These are phyloP conservation scores for Rhamnella rubrinervis DNA, from an alignment of 331 rosid genomes.

Conservation along the genomic window DNA sequence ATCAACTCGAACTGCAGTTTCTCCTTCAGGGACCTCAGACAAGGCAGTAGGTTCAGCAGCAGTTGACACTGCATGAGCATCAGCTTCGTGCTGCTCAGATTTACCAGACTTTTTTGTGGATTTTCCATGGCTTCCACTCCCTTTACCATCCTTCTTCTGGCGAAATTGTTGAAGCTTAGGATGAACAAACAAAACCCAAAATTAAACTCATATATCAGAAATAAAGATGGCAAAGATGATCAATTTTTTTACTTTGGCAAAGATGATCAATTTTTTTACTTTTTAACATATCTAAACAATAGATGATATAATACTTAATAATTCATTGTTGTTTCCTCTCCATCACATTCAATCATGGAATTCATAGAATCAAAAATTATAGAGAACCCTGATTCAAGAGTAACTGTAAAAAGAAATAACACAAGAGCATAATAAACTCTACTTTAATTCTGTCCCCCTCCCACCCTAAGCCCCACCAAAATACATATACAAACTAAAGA, in stretches of 20 bases:
- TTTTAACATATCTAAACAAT: no score
- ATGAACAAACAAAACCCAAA: slow-evolving; percentile 21
- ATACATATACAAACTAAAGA: not conserved
- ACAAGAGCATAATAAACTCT: not conserved
- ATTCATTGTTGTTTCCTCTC: no score
- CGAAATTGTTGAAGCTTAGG: slow-evolving; percentile 84
- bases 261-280: no score
- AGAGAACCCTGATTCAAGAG: not conserved
- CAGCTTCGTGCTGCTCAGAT: slow-evolving; percentile 53
- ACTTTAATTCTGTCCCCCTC: not conserved
- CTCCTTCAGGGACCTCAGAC: slow-evolving; percentile 44
- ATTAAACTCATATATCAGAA: slow-evolving; percentile 16
- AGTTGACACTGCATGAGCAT: slow-evolving; percentile 46
- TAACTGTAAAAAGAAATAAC: not conserved
- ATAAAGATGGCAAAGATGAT: no score
- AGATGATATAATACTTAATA: no score
- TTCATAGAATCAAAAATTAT: not conserved
- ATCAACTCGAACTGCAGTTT: slow-evolving; percentile 36
- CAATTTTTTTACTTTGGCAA: no score
- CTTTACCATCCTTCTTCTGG: slow-evolving; percentile 79
- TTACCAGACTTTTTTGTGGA: slow-evolving; percentile 58
- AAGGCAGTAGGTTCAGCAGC: slow-evolving; percentile 25
- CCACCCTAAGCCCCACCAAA: no score
- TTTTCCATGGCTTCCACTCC: slow-evolving; percentile 73
- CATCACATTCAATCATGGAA: not conserved